These are phyloP conservation scores for Pseudogymnoascus sp. DNA, from an alignment of 2,329 filamentous ascomycete genomes.

Conservation along the genomic window DNA sequence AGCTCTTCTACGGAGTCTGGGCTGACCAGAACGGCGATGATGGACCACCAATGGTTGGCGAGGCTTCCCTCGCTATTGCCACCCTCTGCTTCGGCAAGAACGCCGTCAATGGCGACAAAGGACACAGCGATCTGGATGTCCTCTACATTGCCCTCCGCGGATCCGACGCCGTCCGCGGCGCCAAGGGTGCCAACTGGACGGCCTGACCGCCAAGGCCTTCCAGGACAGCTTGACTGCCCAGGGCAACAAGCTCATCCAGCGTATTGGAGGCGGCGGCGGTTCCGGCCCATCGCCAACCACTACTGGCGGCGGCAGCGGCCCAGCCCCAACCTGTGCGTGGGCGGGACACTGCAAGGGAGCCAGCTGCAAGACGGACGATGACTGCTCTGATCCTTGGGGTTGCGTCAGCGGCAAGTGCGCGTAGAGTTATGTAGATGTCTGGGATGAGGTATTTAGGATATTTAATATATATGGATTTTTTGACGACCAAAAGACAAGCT, in stretches of 20 bases:
- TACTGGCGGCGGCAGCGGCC: constrained; percentile 5
- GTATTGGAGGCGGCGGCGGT: constrained; percentile 24
- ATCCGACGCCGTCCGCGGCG: constrained; percentile 48
- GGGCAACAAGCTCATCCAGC: constrained; percentile 45
- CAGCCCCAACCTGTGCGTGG: constrained; percentile 16
- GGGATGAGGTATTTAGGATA: neutral
- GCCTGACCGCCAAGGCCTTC: constrained; percentile 44
- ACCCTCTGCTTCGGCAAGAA: constrained; percentile 48
- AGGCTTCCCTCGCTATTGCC: constrained; percentile 51
- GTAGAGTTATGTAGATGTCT: neutral
- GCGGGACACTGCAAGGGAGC: constrained; percentile 18
- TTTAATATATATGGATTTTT: neutral
- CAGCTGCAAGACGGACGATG: constrained; percentile 13
- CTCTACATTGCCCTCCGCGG: constrained; percentile 57
- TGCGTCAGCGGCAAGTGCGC: constrained; percentile 16
- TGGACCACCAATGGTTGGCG: constrained; percentile 42
- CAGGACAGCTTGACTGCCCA: constrained; percentile 44
- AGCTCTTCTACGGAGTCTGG: constrained; percentile 53
- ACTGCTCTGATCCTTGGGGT: constrained; percentile 16
- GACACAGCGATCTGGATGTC: constrained; percentile 52
- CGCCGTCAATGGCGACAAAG: constrained; percentile 46
- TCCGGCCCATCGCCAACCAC: constrained; percentile 8
- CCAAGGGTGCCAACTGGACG: constrained; percentile 47
- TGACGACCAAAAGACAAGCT: neutral
- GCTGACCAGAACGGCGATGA: constrained; percentile 55